These are phyloP conservation scores for Magnaporthiopsis rhizophila DNA, from an alignment of 2,329 filamentous ascomycete genomes.

Conservation along the genomic window DNA sequence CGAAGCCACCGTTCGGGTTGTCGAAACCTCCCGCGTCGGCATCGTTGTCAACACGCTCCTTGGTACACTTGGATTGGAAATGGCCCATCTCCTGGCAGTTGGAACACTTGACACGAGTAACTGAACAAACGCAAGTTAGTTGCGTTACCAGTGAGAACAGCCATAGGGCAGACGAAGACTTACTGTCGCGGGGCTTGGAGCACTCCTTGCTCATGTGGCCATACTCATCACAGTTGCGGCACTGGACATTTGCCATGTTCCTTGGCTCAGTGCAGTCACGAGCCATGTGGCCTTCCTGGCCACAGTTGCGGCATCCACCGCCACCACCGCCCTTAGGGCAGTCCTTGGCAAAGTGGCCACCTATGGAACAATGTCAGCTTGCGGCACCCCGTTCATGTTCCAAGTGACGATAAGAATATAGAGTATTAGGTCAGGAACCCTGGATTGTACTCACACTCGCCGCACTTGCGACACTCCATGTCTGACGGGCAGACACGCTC, in stretches of 20 bases:
- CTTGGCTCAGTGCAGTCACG: slow-evolving; percentile 50
- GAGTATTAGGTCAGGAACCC: no score
- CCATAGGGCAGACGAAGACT: slow-evolving; percentile 16
- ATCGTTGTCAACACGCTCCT: slow-evolving; percentile 21
- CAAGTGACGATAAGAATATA: neutral
- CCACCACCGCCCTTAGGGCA: slow-evolving; percentile 54
- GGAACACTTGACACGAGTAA: slow-evolving; percentile 47
- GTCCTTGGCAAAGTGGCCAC: slow-evolving; percentile 54
- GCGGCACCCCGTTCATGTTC: neutral
- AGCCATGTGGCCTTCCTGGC: slow-evolving; percentile 51
- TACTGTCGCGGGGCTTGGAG: slow-evolving; percentile 48
- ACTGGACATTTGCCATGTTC: slow-evolving; percentile 43
- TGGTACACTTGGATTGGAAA: slow-evolving; percentile 30
- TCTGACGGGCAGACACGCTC: slow-evolving; percentile 49
- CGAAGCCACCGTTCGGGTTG: slow-evolving; percentile 8
- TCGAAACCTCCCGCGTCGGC: slow-evolving; percentile 11
- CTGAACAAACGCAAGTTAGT: slow-evolving; percentile 22
- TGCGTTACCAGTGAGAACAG: neutral
- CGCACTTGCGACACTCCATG: slow-evolving; percentile 59
- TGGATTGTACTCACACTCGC: slow-evolving; percentile 40
- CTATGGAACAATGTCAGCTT: slow-evolving; percentile 22
- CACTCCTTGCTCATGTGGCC: slow-evolving; percentile 43
- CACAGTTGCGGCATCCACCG: slow-evolving; percentile 55
- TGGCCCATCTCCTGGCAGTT: slow-evolving; percentile 47
- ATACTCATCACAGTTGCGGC: slow-evolving; percentile 48